Base-by-base conservation (phyloP, 495 filamentous ascomycete genomes). In the Niebla homalea region DNA sequence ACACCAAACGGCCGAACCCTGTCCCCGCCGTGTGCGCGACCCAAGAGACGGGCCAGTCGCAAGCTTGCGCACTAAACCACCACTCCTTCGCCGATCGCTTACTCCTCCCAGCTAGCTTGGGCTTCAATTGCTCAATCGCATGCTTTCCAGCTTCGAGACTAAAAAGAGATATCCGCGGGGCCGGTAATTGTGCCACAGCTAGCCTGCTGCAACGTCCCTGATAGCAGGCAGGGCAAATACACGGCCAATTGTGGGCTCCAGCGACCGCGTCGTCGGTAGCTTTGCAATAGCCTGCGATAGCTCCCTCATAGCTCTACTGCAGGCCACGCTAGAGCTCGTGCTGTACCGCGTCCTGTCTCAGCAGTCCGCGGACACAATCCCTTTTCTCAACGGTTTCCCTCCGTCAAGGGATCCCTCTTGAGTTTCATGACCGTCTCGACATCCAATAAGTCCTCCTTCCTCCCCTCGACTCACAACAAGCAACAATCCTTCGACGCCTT, bases 101-200 rank as follows among this genome's bases (percentile, higher is more conserved):
- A 36, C 45, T 35, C n/a, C 20, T 21, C 19, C 7, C 0, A 19
- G n/a, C 45, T 48, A 48, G 45, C 26, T 36, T 16, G 12, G n/a
- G 20, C 15, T 1, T 46, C 44, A 44, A 56, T 52, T 52, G 49
- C 48, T 48, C 53, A 56, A 52, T 56, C 53, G 53, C 53, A 19
- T 51, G 42, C 43, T 37, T 56, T 56, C 53, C 53, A 48, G 49
- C 43, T 29, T 8, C 25, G 15, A 7, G 35, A 14, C 49, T 48
- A 50, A 20, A 2, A 15, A 10, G 8, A 35, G 21, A n/a, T 10
- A 37, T 19, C 26, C 19, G 48, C 2, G 32, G 49, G 36, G 14
- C 44, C 46, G 35, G 49, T 42, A 48, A 35, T 15, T 40, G 52
- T 51, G 36, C 37, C 43, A 42, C 44, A 47, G 29, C 49, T 49